Percentiles rank a stretch among this genome's conserved stretches.
phyloP scores from a whole-genome alignment of 805 yeast species.

The Pichia ethanolica region DNA sequence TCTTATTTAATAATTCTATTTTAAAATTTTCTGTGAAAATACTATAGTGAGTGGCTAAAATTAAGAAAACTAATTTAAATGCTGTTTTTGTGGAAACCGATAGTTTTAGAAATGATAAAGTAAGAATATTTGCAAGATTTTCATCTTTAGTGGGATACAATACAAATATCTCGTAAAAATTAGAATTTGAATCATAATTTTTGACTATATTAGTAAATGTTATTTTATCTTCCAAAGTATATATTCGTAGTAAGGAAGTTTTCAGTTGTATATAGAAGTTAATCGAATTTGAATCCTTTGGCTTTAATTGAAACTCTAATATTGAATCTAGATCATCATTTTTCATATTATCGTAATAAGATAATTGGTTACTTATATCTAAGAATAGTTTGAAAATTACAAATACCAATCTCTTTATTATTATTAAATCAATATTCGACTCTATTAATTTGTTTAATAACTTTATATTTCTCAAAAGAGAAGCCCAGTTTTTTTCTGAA shows the following conservation, averaged over 20 bases:
- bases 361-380: neutral
- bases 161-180: neutral
- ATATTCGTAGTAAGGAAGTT: neutral
- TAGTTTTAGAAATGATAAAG: conserved; percentile 7
- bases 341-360: too few relatives aligned
- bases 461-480: neutral
- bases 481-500: neutral
- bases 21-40: conserved; percentile 2
- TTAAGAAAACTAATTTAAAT: conserved; percentile 9
- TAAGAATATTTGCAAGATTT: neutral
- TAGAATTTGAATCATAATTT: neutral
- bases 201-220: neutral
- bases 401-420: neutral
- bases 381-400: neutral
- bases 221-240: neutral
- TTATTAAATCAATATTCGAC: neutral
- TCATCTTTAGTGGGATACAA: neutral
- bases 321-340: neutral
- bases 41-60: conserved; percentile 11
- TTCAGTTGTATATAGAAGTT: neutral
- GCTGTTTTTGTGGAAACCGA: conserved; percentile 13
- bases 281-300: too few relatives aligned
- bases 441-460: neutral
- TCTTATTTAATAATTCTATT: conserved; percentile 1
- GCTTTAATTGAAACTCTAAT: neutral